Evolutionary conservation across 805 yeast species (phyloP).

Genomic region (Yamadazyma laniorum): DNA sequence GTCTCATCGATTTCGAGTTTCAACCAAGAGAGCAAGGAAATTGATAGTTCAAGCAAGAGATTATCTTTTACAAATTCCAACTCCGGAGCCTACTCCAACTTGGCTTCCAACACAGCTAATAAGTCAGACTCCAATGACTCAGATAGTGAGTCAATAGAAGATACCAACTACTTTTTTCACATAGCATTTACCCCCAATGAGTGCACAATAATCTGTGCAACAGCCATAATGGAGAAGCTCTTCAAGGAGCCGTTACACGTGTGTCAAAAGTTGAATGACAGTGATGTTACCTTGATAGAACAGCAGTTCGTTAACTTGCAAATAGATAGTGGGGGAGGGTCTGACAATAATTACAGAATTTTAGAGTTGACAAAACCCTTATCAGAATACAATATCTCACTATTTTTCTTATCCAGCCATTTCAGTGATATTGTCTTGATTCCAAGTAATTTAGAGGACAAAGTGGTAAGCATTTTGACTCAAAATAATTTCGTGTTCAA

Average conservation of each 20-base stretch:
- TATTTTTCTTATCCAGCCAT: slow-evolving; percentile 62
- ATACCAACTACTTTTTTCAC: slow-evolving; percentile 47
- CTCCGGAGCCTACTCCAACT: slow-evolving; percentile 2
- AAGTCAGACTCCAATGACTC: slow-evolving; percentile 4
- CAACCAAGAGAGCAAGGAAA: slow-evolving; percentile 11
- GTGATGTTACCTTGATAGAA: slow-evolving; percentile 38
- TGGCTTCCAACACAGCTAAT: background rate
- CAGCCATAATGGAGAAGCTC: slow-evolving; percentile 31
- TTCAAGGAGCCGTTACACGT: slow-evolving; percentile 40
- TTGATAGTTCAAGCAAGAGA: slow-evolving; percentile 31
- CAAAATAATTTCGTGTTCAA: slow-evolving; percentile 44
- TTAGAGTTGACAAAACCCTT: slow-evolving; percentile 57
- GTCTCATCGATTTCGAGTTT: slow-evolving; percentile 13
- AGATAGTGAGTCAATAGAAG: slow-evolving; percentile 1
- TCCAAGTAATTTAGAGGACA: slow-evolving; percentile 45
- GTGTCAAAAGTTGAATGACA: slow-evolving; percentile 30
- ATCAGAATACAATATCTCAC: slow-evolving; percentile 53
- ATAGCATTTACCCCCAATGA: slow-evolving; percentile 63
- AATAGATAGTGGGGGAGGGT: slow-evolving; percentile 58
- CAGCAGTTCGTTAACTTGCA: slow-evolving; percentile 53
- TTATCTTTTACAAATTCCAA: slow-evolving; percentile 4
- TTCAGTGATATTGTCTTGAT: slow-evolving; percentile 62
- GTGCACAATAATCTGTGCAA: slow-evolving; percentile 56
- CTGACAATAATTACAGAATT: slow-evolving; percentile 50
- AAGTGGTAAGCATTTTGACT: slow-evolving; percentile 47